A percentile compares a stretch with the other conserved stretches of the same genome.
Evolutionary conservation across 441 rosid genomes (phyloP).

Genomic region (Euphorbia neoarborescens): DNA sequence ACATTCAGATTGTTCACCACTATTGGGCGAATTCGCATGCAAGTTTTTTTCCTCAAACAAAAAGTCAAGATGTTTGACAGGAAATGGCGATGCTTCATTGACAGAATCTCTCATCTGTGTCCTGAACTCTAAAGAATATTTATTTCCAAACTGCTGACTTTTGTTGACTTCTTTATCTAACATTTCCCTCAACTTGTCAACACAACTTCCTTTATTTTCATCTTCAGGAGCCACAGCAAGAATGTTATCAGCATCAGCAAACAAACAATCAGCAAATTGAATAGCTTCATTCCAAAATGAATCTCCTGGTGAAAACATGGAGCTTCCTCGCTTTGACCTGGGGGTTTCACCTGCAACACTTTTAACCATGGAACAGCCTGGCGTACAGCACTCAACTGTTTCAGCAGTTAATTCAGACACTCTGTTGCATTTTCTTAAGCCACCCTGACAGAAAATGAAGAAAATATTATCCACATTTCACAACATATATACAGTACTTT

Average conservation of each 20-base stretch:
- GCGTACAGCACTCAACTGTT: conserved; percentile 46
- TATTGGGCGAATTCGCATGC: conserved; percentile 29
- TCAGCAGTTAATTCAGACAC: conserved; percentile 32
- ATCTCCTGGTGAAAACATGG: conserved; percentile 85
- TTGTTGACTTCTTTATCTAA: conserved; percentile 39
- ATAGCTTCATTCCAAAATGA: conserved; percentile 95
- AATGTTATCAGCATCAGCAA: conserved; percentile 31
- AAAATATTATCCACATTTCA: background rate
- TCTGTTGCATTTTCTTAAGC: conserved; percentile 58
- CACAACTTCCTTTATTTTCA: conserved; percentile 21
- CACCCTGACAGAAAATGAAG: conserved; percentile 26
- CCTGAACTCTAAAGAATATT: conserved; percentile 35
- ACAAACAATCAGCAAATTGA: conserved; percentile 78
- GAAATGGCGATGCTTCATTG: conserved; percentile 53
- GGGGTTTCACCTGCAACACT: conserved; percentile 46
- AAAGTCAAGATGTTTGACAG: conserved; percentile 78
- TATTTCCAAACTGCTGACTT: conserved; percentile 26
- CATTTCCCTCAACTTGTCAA: conserved; percentile 32
- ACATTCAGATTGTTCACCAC: conserved; percentile 33
- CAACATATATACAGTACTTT: background rate
- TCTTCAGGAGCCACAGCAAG: conserved; percentile 26
- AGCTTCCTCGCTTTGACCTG: conserved; percentile 73
- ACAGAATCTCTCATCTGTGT: conserved; percentile 31
- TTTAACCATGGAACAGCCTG: conserved; percentile 47
- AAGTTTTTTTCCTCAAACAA: conserved; percentile 51